Conservation (phyloP, 345 rosid species). For the Euphorbia lathyris region DNA sequence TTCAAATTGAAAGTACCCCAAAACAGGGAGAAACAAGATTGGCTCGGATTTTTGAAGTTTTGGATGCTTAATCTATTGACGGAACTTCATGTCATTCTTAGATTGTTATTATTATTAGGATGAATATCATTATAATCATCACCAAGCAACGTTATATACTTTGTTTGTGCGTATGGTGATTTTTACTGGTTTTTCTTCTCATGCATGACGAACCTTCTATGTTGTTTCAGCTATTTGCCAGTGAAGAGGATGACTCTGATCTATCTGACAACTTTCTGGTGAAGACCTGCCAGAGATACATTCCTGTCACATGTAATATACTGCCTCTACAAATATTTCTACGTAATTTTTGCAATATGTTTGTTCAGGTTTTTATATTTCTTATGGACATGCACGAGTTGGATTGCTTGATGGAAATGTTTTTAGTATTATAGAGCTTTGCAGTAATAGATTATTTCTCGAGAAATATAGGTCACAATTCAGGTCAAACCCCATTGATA, state of each 20-base stretch:
- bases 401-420: neutral
- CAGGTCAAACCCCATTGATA: slow-evolving; percentile 4
- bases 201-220: slow-evolving; percentile 6
- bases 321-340: neutral
- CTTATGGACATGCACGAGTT: neutral
- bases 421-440: neutral
- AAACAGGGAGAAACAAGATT: neutral
- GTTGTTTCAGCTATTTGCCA: slow-evolving; percentile 57
- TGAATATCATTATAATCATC: neutral
- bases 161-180: neutral
- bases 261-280: slow-evolving; percentile 81
- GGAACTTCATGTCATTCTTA: neutral
- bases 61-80: neutral
- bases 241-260: slow-evolving; percentile 78
- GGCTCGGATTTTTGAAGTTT: neutral
- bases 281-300: slow-evolving; percentile 90
- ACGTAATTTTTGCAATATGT: neutral
- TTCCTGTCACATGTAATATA: slow-evolving; percentile 81
- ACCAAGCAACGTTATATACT: neutral
- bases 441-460: neutral
- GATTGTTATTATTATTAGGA: neutral
- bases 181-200: slow-evolving; percentile 12
- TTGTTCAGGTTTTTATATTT: neutral
- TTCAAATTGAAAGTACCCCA: neutral
- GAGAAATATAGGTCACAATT: neutral